Percentiles rank a stretch among this genome's conserved stretches.
phyloP scores from a whole-genome alignment of 1,139 yeast species.

The Torulaspora globosa region DNA sequence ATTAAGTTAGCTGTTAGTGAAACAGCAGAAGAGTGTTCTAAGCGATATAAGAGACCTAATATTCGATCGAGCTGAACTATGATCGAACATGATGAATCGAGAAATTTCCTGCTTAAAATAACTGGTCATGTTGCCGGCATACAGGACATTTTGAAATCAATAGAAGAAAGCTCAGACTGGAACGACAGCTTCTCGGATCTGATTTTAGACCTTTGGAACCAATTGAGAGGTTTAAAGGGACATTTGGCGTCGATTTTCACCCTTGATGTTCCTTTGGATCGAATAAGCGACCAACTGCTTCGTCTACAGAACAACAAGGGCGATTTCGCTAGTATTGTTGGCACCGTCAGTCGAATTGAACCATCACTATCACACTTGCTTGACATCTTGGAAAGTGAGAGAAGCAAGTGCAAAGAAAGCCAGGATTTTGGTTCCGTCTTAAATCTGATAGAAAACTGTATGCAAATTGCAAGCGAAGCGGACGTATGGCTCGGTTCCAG shows the following conservation, averaged over 20 bases:
- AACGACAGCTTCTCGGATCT: neutral
- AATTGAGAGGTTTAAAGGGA: slow-evolving; percentile 4
- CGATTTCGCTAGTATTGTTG: slow-evolving; percentile 41
- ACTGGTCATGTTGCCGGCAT: neutral
- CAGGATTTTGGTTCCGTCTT: slow-evolving; percentile 25
- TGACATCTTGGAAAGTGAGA: slow-evolving; percentile 39
- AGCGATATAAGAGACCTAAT: neutral
- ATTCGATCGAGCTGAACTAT: neutral
- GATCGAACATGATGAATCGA: neutral
- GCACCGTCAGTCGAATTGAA: slow-evolving; percentile 46
- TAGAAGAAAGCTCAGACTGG: neutral
- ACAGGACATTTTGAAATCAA: neutral
- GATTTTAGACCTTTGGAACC: slow-evolving; percentile 4
- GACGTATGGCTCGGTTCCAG: slow-evolving; percentile 40
- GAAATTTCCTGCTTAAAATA: neutral
- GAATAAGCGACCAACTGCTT: slow-evolving; percentile 4
- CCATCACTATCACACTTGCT: slow-evolving; percentile 44
- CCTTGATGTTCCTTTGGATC: slow-evolving; percentile 6
- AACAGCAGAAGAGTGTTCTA: neutral
- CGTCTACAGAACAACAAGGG: slow-evolving; percentile 7
- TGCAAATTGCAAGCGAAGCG: slow-evolving; percentile 43
- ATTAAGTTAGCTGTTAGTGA: neutral
- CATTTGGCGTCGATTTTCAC: slow-evolving; percentile 6
- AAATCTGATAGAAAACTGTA: slow-evolving; percentile 36
- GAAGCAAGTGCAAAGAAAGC: slow-evolving; percentile 14